Evolutionary conservation across 78 protist species (phyloP).

Genomic region (Dictyostelium discoideum): DNA sequence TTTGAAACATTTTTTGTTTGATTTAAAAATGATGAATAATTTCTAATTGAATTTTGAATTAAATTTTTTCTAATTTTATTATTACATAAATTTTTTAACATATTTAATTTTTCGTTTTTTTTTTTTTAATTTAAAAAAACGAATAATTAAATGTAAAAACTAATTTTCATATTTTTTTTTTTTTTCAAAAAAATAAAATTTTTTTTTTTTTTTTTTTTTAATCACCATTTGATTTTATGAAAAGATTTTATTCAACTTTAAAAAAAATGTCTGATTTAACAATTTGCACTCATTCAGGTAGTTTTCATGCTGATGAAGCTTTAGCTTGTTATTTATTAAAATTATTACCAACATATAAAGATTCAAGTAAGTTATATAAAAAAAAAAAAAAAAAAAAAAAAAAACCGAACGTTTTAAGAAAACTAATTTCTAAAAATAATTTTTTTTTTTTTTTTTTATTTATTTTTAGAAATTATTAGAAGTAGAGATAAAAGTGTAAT

Average conservation of each 20-base stretch:
- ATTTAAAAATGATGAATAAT: slow-evolving; percentile 16
- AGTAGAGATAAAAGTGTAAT: slow-evolving; percentile 85
- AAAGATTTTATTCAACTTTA: not conserved
- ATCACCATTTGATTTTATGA: not conserved
- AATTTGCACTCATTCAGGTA: slow-evolving; percentile 86
- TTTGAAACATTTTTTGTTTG: not conserved
- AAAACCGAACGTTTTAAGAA: no score
- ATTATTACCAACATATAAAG: slow-evolving; percentile 40
- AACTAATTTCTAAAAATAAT: no score
- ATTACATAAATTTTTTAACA: not conserved
- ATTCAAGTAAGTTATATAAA: slow-evolving; percentile 66
- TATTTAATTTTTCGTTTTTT: not conserved
- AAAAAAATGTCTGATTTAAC: not conserved
- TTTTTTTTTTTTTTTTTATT: not conserved
- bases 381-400: no score
- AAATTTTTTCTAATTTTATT: not conserved
- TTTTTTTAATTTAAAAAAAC: not conserved
- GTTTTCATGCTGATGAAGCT: slow-evolving; percentile 95
- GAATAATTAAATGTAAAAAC: no score
- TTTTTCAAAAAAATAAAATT: not conserved
- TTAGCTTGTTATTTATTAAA: slow-evolving; percentile 90
- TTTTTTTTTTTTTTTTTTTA: not conserved
- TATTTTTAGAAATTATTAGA: slow-evolving; percentile 70
- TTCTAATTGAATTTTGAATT: not conserved
- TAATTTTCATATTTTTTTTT: not conserved